A percentile compares a stretch with the other conserved stretches of the same genome.
Evolutionary conservation across 345 rosid genomes (phyloP).

Genomic region (Rhodomyrtus tomentosa): DNA sequence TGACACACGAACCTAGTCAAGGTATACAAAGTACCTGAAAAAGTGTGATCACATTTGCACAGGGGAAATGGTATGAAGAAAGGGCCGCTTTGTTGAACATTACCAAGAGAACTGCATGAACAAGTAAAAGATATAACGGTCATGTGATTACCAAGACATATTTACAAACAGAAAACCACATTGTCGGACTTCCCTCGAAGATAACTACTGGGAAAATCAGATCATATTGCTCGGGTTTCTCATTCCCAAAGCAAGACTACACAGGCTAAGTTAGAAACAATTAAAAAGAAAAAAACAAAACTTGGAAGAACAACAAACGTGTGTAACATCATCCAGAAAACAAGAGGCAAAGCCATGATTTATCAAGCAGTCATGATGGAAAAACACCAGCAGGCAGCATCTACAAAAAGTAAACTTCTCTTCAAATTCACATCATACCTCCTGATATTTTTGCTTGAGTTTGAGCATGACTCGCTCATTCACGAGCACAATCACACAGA

Average conservation of each 20-base stretch:
- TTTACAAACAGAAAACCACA: background rate
- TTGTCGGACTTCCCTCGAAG: background rate
- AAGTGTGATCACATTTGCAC: constrained; percentile 84
- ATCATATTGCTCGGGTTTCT: background rate
- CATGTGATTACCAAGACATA: background rate
- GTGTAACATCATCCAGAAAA: background rate
- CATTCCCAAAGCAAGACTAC: background rate
- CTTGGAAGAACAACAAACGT: background rate
- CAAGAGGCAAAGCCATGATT: background rate
- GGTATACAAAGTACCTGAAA: constrained; percentile 48
- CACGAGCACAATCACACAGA: background rate
- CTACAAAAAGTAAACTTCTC: background rate
- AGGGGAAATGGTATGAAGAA: constrained; percentile 78
- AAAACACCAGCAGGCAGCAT: background rate
- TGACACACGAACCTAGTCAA: background rate
- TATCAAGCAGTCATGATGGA: background rate
- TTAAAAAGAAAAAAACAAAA: background rate
- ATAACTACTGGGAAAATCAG: background rate
- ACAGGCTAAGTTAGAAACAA: background rate
- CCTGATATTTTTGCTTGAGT: background rate
- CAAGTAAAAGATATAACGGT: background rate
- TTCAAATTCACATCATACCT: background rate
- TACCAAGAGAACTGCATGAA: constrained; percentile 65
- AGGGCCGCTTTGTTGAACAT: constrained; percentile 98
- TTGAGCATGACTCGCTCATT: background rate